These are phyloP conservation scores for Mucor ambiguus DNA, from an alignment of 371 early-diverging fungal genomes.

Conservation along the genomic window DNA sequence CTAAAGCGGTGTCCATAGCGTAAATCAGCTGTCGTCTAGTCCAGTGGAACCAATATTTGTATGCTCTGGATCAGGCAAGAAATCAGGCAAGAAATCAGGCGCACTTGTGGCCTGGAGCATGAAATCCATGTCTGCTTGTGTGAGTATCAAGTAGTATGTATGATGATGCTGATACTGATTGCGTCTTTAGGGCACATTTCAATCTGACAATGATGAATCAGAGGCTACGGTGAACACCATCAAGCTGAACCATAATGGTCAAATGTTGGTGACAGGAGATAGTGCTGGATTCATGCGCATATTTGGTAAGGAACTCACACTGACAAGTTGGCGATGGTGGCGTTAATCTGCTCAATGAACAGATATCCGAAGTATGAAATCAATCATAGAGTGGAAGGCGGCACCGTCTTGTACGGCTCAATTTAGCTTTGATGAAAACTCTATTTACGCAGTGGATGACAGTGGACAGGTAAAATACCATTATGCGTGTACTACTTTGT, in stretches of 20 bases:
- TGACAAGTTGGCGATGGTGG: neutral
- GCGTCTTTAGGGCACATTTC: conserved; percentile 31
- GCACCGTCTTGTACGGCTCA: conserved; percentile 56
- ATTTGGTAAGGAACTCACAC: conserved; percentile 43
- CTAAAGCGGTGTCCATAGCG: conserved; percentile 28
- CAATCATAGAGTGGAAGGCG: conserved; percentile 63
- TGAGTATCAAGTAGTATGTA: conserved; percentile 24
- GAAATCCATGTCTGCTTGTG: conserved; percentile 61
- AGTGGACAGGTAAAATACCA: conserved; percentile 41
- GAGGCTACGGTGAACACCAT: conserved; percentile 53
- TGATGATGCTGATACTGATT: neutral
- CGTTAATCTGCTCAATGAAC: neutral
- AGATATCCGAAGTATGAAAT: conserved; percentile 61
- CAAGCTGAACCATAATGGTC: conserved; percentile 68
- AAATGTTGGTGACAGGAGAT: conserved; percentile 63
- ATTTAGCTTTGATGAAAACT: conserved; percentile 72
- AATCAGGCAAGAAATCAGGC: conserved; percentile 36
- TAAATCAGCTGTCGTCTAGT: conserved; percentile 57
- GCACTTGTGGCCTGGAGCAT: conserved; percentile 61
- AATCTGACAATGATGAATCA: conserved; percentile 26
- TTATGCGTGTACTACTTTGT: neutral
- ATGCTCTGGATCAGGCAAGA: conserved; percentile 46
- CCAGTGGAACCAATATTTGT: conserved; percentile 64
- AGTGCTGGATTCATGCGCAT: conserved; percentile 57
- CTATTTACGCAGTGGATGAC: conserved; percentile 57